Evolutionary conservation across 179 eudicot genomes (phyloP).

Genomic region (Silene noctiflora): DNA sequence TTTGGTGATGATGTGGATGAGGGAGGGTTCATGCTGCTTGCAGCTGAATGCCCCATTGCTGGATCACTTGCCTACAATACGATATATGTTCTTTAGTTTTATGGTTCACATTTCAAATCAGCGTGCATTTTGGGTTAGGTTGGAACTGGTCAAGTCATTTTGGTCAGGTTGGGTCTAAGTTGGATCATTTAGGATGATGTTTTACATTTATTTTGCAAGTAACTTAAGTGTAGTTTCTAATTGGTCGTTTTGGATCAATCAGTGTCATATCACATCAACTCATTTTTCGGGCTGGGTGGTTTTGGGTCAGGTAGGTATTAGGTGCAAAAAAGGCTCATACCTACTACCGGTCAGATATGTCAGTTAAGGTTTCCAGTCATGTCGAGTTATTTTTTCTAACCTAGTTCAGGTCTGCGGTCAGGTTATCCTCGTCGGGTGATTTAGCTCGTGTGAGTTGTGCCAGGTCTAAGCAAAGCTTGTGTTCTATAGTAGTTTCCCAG

Average conservation of each 20-base stretch:
- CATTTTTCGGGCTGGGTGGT: too few species aligned
- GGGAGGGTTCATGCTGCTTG: conserved; percentile 27
- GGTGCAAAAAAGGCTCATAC: too few species aligned
- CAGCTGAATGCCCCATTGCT: conserved; percentile 15
- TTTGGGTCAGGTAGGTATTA: too few species aligned
- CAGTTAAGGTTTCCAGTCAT: not conserved
- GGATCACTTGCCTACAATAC: conserved; percentile 34
- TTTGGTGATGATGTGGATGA: conserved; percentile 23
- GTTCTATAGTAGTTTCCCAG: not conserved
- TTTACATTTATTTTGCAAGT: not conserved
- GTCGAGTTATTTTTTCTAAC: not conserved
- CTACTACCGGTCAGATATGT: not conserved
- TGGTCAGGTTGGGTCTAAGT: not conserved
- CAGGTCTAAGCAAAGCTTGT: not conserved
- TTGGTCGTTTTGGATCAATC: not conserved
- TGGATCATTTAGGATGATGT: not conserved
- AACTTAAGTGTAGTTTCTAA: not conserved
- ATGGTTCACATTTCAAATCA: not conserved
- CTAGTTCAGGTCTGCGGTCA: not conserved
- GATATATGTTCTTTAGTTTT: not conserved
- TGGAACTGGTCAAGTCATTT: not conserved
- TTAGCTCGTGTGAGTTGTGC: not conserved
- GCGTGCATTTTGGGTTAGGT: not conserved
- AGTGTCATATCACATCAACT: too few species aligned
- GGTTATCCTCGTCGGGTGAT: not conserved